Evolutionary conservation across 2,329 filamentous ascomycete genomes (phyloP), one percentile per base, ranked within the genome.

Genomic region (Ascochyta lentis): DNA sequence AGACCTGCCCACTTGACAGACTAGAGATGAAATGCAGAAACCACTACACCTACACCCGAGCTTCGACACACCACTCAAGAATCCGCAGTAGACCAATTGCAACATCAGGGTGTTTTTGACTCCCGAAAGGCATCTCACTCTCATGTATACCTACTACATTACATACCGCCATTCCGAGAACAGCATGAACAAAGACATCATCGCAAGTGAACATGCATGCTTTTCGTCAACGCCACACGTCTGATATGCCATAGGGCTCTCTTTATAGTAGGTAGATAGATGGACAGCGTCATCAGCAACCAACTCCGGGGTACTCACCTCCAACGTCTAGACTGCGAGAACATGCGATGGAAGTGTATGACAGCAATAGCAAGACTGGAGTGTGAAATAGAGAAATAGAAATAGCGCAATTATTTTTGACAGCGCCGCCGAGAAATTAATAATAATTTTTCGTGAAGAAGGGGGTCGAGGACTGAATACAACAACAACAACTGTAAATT

Each of bases 321-420:
- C 12, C 27, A 19, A 10, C 23, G n/a, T 4, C 8, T 13, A 19
- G 15, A 49, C 6, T 3, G 12, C n/a, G 19, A 49, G 27, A n/a
- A 26, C 41, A 40, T 12, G 37, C 46, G 24, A 39, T 31, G 3
- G 4, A 48, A 41, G 8, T 41, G 12, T 9, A 37, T 16, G 10
- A 41, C 8, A n/a, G 46, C 40, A 46, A 45, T n/a, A n/a, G 46
- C 40, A 46, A 49, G 46, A 49, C 52, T 45, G 37, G 29, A 15
- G 10, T 24, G 41, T 24, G 41, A 34, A 37, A 37, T 7, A 22
- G 46, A 35, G 41, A 23, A 55, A 16, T 16, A 16, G 41, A 46
- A 27, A 19, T 3, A 34, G 46, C 40, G 41, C 41, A 13, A 26
- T 29, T 10, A 16, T 29, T 27, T 29, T 8, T 13, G 29, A 1